Evolutionary conservation across 2,329 filamentous ascomycete genomes (phyloP), one percentile per base, ranked within the genome.

Genomic region (Aspergillus sclerotialis): DNA sequence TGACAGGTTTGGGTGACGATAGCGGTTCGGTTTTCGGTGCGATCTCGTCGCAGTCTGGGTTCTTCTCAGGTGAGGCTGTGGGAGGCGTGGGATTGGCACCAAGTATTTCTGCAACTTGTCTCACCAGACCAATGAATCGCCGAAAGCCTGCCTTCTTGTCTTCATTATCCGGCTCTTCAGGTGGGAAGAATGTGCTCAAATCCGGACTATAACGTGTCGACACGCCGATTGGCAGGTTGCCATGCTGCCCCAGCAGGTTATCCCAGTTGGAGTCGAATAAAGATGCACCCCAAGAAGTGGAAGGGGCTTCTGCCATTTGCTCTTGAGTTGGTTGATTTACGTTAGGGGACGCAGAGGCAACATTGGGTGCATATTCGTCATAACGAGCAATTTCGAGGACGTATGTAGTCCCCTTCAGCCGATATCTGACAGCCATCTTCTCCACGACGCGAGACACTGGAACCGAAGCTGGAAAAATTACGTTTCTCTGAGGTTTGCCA

Each of bases 311-410:
- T 14, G 45, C 48, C 19, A 60, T 49, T 12, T 38, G 33, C 13
- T 39, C 39, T 17, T 40, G 14, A 15, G 28, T 30, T 13, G 28
- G 13, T 9, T 27, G 21, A 10, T 32, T 32, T 26, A 42, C 39
- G 9, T 39, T 41, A 4, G 39, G 38, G 32, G 39, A 50, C 10
- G 35, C 38, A 5, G 32, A 17, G 13, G 34, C 7, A 8, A 35
- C 33, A 2, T 17, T 32, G 7, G 46, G 49, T 21, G 38, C 38
- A 28, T 63, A 65, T 21, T 56, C 47, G 35, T 68, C 65, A 34
- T 64, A 66, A 4, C 64, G 58, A 7, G 61, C 55, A 21, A 69
- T 48, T 37, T 68, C 65, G n/a, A 69, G 50, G 7, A 60, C 51
- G 34, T 63, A 64, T 2, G 58, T 54, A 1, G 63, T 66, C 5